These are phyloP conservation scores for Fusarium heterosporum DNA, from an alignment of 2,329 filamentous ascomycete genomes.

Conservation along the genomic window DNA sequence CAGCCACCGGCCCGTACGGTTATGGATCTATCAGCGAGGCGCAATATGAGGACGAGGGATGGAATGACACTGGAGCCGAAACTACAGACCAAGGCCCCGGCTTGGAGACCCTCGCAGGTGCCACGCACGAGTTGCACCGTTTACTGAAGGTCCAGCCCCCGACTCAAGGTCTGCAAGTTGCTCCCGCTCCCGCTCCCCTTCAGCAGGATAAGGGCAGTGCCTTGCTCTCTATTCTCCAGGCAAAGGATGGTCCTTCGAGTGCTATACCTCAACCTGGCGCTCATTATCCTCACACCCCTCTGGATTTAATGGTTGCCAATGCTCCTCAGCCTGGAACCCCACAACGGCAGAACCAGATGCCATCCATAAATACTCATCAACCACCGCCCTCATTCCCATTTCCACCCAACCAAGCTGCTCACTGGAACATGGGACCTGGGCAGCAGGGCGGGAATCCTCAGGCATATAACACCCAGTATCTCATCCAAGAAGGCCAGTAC, in stretches of 20 bases:
- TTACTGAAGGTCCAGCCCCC: conserved; percentile 67
- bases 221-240: conserved; percentile 65
- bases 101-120: conserved; percentile 62
- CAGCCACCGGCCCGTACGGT: conserved; percentile 55
- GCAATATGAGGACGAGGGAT: conserved; percentile 72
- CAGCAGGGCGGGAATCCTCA: conserved; percentile 35
- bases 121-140: conserved; percentile 64
- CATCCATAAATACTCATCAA: conserved; percentile 45
- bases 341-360: conserved; percentile 63
- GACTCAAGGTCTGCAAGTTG: conserved; percentile 60
- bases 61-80: conserved; percentile 53
- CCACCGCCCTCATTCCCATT: conserved; percentile 51
- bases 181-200: conserved; percentile 34
- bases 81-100: conserved; percentile 51
- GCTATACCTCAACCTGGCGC: conserved; percentile 29
- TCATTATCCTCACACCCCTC: conserved; percentile 61
- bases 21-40: conserved; percentile 64
- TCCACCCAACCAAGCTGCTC: conserved; percentile 34
- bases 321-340: conserved; percentile 67
- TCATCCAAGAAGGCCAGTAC: conserved; percentile 38
- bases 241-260: conserved; percentile 41
- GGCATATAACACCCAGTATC: conserved; percentile 33
- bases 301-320: conserved; percentile 64
- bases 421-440: conserved; percentile 29
- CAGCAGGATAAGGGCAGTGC: conserved; percentile 62